A percentile compares a stretch with the other conserved stretches of the same genome.
Conservation (phyloP, 441 rosid genomes). For the Francoa sonchifolia region DNA sequence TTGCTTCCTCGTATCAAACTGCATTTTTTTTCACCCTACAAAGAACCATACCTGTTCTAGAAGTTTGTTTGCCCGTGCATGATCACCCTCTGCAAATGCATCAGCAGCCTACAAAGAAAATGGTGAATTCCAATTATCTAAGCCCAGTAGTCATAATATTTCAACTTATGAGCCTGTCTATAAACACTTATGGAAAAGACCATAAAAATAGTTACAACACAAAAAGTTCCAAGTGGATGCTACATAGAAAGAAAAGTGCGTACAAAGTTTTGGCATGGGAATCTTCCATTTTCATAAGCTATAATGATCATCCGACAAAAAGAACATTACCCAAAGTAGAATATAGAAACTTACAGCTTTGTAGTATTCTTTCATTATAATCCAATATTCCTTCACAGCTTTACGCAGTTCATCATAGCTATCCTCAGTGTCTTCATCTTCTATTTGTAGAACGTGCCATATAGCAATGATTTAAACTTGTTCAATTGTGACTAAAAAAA, state of each 20-base stretch:
- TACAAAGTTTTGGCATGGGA: too few species aligned
- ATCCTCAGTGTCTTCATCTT: slow-evolving; percentile 30
- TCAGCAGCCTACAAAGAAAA: slow-evolving; percentile 39
- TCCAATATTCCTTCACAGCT: slow-evolving; percentile 49
- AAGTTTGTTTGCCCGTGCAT: slow-evolving; percentile 37
- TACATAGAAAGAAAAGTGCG: not conserved
- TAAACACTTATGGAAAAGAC: too few species aligned
- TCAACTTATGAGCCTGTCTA: too few species aligned
- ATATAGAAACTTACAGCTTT: slow-evolving; percentile 36
- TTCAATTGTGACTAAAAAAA: too few species aligned
- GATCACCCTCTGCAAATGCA: slow-evolving; percentile 38
- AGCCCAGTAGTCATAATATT: too few species aligned
- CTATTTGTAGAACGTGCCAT: slow-evolving; percentile 7
- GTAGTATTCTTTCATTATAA: slow-evolving; percentile 38
- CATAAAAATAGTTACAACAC: too few species aligned
- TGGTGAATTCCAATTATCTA: not conserved
- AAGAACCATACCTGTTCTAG: slow-evolving; percentile 29
- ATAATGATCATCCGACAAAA: too few species aligned
- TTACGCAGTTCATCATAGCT: slow-evolving; percentile 32
- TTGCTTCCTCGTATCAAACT: too few species aligned
- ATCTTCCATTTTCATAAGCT: too few species aligned
- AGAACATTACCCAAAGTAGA: not conserved
- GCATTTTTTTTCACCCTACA: too few species aligned
- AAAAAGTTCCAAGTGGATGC: too few species aligned
- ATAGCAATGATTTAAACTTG: too few species aligned